Evolutionary conservation across 2,329 filamentous ascomycete genomes (phyloP).

Genomic region (Chaetomiaceae sp.): DNA sequence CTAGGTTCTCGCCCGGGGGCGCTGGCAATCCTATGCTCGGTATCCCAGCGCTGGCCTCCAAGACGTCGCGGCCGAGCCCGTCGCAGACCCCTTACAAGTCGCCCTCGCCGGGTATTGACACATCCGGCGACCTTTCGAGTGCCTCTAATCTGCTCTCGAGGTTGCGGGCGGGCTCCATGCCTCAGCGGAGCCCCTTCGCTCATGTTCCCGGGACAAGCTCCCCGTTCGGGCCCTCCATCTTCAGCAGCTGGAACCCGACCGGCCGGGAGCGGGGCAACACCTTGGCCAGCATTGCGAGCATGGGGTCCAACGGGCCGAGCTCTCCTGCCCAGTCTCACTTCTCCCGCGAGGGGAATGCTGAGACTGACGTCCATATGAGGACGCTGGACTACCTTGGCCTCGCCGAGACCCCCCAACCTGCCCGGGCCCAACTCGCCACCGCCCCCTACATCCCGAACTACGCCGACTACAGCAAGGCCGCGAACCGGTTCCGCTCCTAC

Average conservation of each 20-base stretch:
- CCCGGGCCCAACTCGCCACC: constrained; percentile 67
- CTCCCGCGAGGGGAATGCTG: constrained; percentile 76
- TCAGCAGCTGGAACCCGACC: constrained; percentile 75
- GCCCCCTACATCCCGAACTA: constrained; percentile 67
- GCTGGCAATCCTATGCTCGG: constrained; percentile 55
- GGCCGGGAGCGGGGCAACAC: constrained; percentile 81
- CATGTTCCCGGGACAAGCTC: constrained; percentile 48
- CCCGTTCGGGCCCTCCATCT: constrained; percentile 85
- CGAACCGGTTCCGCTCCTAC: constrained; percentile 90
- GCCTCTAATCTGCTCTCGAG: constrained; percentile 76
- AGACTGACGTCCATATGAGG: constrained; percentile 81
- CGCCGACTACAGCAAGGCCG: constrained; percentile 68
- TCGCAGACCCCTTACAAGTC: constrained; percentile 84
- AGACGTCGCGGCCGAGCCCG: constrained; percentile 78
- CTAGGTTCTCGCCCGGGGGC: constrained; percentile 77
- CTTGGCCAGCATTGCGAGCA: constrained; percentile 74
- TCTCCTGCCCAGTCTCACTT: constrained; percentile 85
- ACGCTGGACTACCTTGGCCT: constrained; percentile 94
- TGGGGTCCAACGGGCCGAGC: constrained; percentile 82
- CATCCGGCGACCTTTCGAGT: constrained; percentile 42
- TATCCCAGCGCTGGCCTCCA: constrained; percentile 58
- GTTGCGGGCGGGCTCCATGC: constrained; percentile 88
- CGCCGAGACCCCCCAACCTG: constrained; percentile 84
- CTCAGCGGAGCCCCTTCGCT: constrained; percentile 70
- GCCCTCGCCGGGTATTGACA: constrained; percentile 50